phyloP scores from a whole-genome alignment of 768 basidiomycete species.

The Asterophora lycoperdoides region DNA sequence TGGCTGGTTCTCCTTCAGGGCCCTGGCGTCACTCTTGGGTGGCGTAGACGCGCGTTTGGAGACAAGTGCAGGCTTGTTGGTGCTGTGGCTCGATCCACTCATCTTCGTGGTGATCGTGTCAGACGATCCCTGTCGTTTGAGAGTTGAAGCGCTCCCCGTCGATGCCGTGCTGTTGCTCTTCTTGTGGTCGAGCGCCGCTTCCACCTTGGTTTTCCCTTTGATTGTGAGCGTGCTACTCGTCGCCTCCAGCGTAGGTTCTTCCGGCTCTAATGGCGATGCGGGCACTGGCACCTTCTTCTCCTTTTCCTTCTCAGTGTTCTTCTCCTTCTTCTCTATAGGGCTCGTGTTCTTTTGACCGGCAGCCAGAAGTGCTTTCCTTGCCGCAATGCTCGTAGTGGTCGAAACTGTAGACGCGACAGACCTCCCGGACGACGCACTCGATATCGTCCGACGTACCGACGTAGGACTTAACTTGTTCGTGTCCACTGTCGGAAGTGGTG shows the following conservation, averaged over 20 bases:
- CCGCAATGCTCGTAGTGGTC: conserved; percentile 23
- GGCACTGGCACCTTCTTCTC: neutral
- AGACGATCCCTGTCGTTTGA: conserved; percentile 37
- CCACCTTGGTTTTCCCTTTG: conserved; percentile 19
- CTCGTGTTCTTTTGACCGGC: conserved; percentile 17
- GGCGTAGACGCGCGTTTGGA: conserved; percentile 4
- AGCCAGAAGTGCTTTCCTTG: conserved; percentile 21
- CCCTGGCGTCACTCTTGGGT: conserved; percentile 13
- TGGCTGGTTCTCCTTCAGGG: conserved; percentile 15
- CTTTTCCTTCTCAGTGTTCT: conserved; percentile 2
- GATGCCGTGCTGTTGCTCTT: conserved; percentile 44
- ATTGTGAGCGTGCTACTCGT: conserved; percentile 22
- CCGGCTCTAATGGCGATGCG: conserved; percentile 8
- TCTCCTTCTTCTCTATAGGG: conserved; percentile 5
- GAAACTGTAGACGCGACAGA: conserved; percentile 24
- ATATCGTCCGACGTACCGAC: conserved; percentile 18
- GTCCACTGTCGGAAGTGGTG: conserved; percentile 28
- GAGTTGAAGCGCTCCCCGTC: conserved; percentile 37
- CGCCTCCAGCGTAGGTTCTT: conserved; percentile 3
- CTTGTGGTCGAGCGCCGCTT: conserved; percentile 34
- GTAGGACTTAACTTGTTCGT: conserved; percentile 28
- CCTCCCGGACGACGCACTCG: conserved; percentile 19
- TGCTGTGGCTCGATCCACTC: conserved; percentile 5
- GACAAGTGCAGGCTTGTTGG: neutral
- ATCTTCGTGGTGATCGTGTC: conserved; percentile 41